A percentile compares a stretch with the other conserved stretches of the same genome.
Evolutionary conservation across 495 filamentous ascomycete genomes (phyloP).

Genomic region (Chaetomidium leptoderma): DNA sequence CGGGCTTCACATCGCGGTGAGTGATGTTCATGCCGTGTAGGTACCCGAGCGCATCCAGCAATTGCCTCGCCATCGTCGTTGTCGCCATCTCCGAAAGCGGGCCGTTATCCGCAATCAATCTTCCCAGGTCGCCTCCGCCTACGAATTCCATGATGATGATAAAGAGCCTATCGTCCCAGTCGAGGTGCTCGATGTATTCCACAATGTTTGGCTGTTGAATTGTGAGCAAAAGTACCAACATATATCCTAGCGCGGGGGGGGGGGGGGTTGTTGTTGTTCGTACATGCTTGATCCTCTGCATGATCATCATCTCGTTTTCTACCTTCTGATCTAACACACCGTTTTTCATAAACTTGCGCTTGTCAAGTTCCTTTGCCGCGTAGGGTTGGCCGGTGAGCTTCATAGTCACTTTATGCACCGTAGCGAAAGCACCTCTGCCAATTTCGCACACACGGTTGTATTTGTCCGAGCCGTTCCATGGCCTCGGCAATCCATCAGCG

Average conservation of each 20-base stretch:
- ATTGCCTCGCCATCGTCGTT: conserved; percentile 66
- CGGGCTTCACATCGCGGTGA: conserved; percentile 95
- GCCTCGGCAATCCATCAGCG: conserved; percentile 32
- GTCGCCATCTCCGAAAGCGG: conserved; percentile 64
- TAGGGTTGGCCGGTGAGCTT: conserved; percentile 74
- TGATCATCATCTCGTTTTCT: conserved; percentile 92
- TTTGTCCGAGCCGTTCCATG: conserved; percentile 75
- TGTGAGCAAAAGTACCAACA: background rate
- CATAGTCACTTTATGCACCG: conserved; percentile 77
- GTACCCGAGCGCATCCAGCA: conserved; percentile 79
- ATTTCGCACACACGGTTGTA: conserved; percentile 80
- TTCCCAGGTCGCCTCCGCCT: conserved; percentile 76
- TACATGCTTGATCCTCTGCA: conserved; percentile 78
- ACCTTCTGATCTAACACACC: conserved; percentile 78
- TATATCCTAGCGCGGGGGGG: background rate
- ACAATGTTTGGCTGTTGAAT: conserved; percentile 77
- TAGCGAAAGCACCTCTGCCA: conserved; percentile 91
- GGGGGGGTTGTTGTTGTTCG: conserved; percentile 37
- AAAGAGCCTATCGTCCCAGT: conserved; percentile 71
- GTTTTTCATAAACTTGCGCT: conserved; percentile 82
- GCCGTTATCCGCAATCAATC: conserved; percentile 56
- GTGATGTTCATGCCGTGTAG: conserved; percentile 82
- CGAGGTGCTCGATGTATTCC: conserved; percentile 78
- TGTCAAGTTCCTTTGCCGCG: conserved; percentile 89
- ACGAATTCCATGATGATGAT: conserved; percentile 94